Evolutionary conservation across 805 yeast species (phyloP), one percentile per base, ranked within the genome.

Genomic region (Saccharomycopsis selenospora): DNA sequence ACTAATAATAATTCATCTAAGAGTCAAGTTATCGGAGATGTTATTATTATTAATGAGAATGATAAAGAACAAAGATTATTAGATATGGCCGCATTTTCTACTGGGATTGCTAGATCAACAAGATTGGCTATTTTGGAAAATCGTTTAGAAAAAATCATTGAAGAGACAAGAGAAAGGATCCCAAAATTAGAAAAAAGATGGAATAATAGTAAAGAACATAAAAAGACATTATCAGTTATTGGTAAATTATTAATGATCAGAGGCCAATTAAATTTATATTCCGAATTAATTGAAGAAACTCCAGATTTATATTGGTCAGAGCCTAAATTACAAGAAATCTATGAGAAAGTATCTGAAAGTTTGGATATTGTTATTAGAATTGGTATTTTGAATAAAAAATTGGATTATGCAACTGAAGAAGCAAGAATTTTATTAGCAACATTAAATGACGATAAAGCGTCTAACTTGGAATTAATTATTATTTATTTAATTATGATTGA

Each of bases 231-330:
- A 44, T 71, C 70, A 55, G 69, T 81, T 3, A 86, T 93, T 0
- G 96, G 96, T 0, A 70, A 80, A 47, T 67, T 90, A 20, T 76
- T 90, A 55, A 66, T 86, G 40, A 68, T 90, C 11, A 69, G 97
- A 51, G 96, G 95, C 1, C 83, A 83, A 56, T 71, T 90, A 56
- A 90, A 90, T 57, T 66, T 90, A 27, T 88, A 90, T 63, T 84
- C 91, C 7, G 96, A 89, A 59, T 71, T 90, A 51, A 86, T 87
- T 26, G 96, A 89, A 57, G 55, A 52, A 23, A 87, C 95, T 0
- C 97, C 97, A 0, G 97, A 90, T 62, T 66, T 88, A 40, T 90
- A 89, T 64, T 90, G 97, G 97, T 76, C 87, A 42, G 96, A 89
- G 60, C 95, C 96, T 1, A 78, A 79, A 28, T 68, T 90, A 47